Base-by-base conservation (phyloP, 2,329 filamentous ascomycete species). In the Xylaria sp. region DNA sequence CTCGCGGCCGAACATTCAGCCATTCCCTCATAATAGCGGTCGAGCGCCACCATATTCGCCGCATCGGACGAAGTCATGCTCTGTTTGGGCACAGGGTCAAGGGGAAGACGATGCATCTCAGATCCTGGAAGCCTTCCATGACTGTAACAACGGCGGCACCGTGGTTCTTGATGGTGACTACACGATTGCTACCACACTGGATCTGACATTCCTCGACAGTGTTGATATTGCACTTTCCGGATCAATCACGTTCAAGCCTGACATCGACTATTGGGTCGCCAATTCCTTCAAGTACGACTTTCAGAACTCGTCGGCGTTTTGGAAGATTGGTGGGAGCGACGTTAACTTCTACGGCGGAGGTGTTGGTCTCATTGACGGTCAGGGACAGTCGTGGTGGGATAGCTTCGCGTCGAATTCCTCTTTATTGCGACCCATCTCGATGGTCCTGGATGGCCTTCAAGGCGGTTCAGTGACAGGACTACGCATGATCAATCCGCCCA, bases 241-340 rank as follows among this genome's bases (percentile, higher is more conserved):
- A 19, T 79, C 79, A 19, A 78, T 89, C 18, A 76, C 81, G 58
- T 90, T 90, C 73, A 83, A 81, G 58, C 80, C 60, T 54, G 84
- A 90, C 68, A 86, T 85, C 1, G 79, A 83, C 64, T 90, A 89
- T 72, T 90, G 87, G 87, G 79, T 86, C 63, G 78, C 77, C 7
- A 79, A 88, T 67, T 78, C 80, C 48, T 89, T 89, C 77, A 80
- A 80, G 58, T 84, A 86, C 30, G 76, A 75, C 4, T 90, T 83
- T 73, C 87, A 90, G 66, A 88, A 88, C 63, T 80, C 82, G 83
- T 71, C 83, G 9, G 75, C 76, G 0, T 81, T 80, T 62, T 81
- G 77, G 76, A 74, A 72, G 37, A 76, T 81, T 60, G 76, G 79
- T 59, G 69, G 75, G 1, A 61, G 70, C 3, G 78, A 79, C 47